A percentile compares a stretch with the other conserved stretches of the same genome.
Evolutionary conservation across 805 yeast genomes (phyloP).

Genomic region (Kodamaea fukazawae): DNA sequence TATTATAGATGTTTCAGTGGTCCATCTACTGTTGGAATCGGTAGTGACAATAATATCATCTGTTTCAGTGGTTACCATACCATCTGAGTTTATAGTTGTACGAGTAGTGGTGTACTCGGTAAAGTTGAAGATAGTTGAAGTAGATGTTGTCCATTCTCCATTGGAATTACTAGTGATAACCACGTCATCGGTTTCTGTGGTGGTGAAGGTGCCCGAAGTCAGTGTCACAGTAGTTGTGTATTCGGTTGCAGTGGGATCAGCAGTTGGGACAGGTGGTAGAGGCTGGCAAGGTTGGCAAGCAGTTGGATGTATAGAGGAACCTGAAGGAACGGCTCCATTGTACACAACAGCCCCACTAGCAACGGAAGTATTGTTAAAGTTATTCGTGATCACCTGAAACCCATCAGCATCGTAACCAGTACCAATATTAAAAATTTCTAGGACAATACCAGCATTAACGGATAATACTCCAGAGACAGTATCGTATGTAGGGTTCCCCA

Average conservation of each 20-base stretch:
- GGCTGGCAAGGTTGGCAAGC: too few species aligned
- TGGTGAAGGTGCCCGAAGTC: too few species aligned
- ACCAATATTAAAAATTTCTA: constrained; percentile 10
- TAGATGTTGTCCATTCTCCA: too few species aligned
- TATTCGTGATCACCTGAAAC: constrained; percentile 3
- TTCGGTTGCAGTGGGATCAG: too few species aligned
- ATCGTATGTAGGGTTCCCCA: neutral
- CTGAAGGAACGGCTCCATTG: neutral
- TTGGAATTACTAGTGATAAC: too few species aligned
- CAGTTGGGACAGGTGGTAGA: too few species aligned
- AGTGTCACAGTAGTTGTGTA: constrained; percentile 1
- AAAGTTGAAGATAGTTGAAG: neutral
- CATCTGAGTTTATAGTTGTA: constrained; percentile 14
- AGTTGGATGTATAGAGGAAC: too few species aligned
- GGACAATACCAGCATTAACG: constrained; percentile 4
- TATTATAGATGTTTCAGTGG: constrained; percentile 11
- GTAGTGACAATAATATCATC: constrained; percentile 18
- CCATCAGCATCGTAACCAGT: constrained; percentile 5
- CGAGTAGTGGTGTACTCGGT: constrained; percentile 18
- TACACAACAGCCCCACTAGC: constrained; percentile 10
- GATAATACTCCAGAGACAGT: constrained; percentile 19
- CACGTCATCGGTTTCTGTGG: too few species aligned
- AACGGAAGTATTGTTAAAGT: neutral
- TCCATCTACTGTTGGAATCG: constrained; percentile 14
- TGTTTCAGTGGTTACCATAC: constrained; percentile 15